Evolutionary conservation across 345 rosid genomes (phyloP), one percentile per base, ranked within the genome.

Genomic region (Euphorbia peplus): DNA sequence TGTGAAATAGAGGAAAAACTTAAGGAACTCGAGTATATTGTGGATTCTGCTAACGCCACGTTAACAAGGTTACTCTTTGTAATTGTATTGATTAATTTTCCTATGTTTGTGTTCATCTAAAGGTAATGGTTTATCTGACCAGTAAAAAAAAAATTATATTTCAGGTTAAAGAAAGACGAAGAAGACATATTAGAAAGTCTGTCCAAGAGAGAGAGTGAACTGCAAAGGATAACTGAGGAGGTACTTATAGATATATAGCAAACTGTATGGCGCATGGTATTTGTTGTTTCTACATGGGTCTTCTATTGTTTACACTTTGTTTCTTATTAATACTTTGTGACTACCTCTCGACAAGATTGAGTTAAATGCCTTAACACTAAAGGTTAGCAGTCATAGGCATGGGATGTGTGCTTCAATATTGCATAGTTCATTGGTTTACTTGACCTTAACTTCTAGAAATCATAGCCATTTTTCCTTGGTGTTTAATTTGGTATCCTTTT

Each of bases 101-200:
- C 70, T 53, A 24, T 68, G 48, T 21, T 71, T 15, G 16, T 53
- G 63, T 44, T 75, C 18, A 12, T 54, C 21, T 71, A 26, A 52
- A 59, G 64, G 13, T 62, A 41, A n/a, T 62, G 50, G 47, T 50
- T 73, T 9, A 56, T 53, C 75, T 64, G 41, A 68, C 55, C 21
- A 21, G 32, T 21, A 46, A 44, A 59, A 63, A 59, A 63, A 11
- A 24, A 26, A 51, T 67, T 50, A 60, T 60, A 29, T 72, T 76
- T 69, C 76, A 95, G 99, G 77, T 78, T 90, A 81, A 84, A 80
- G 78, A 89, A 83, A 63, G 95, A 95, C 67, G 96, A 88, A 72
- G 76, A 48, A 69, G 71, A 63, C 56, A 72, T 91, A 32, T 60
- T 68, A 25, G 89, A 90, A 73, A 75, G 76, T n/a, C 58, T 71